These are phyloP conservation scores for Coemansia sp. DNA, from an alignment of 192 early-diverging fungal genomes.

Conservation along the genomic window DNA sequence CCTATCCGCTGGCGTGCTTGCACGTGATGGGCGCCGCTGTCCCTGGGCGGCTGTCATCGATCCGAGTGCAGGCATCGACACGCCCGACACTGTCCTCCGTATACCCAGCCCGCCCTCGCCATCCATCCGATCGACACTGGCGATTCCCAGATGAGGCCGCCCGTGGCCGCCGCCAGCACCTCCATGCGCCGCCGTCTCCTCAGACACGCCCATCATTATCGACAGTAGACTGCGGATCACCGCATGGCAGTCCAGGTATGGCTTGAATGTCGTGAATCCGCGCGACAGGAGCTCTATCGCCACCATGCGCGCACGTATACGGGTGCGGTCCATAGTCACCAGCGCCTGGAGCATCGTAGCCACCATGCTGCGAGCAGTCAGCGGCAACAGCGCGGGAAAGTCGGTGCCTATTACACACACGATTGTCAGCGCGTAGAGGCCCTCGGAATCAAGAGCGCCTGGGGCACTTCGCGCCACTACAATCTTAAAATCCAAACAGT, in stretches of 20 bases:
- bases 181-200: slow-evolving; percentile 12
- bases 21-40: slow-evolving; percentile 2
- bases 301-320: slow-evolving; percentile 26
- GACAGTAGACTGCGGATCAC: slow-evolving; percentile 35
- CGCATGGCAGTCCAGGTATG: slow-evolving; percentile 42
- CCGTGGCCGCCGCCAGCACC: neutral
- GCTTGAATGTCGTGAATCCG: slow-evolving; percentile 45
- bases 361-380: slow-evolving; percentile 49
- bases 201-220: slow-evolving; percentile 29
- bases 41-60: slow-evolving; percentile 5
- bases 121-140: neutral
- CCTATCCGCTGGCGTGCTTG: neutral
- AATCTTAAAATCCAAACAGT: neutral
- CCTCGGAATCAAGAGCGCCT: slow-evolving; percentile 35
- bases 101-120: slow-evolving; percentile 9
- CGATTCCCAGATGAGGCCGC: neutral
- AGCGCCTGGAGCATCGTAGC: slow-evolving; percentile 48
- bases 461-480: slow-evolving; percentile 45
- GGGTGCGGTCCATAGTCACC: slow-evolving; percentile 13
- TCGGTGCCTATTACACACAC: slow-evolving; percentile 51
- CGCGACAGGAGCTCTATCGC: slow-evolving; percentile 50
- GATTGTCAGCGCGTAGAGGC: slow-evolving; percentile 42
- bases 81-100: slow-evolving; percentile 28
- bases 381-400: slow-evolving; percentile 42
- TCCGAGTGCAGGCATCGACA: slow-evolving; percentile 13